Evolutionary conservation across 352 stramenopile genomes (phyloP).

Genomic region (Pythium grandisporangium): DNA sequence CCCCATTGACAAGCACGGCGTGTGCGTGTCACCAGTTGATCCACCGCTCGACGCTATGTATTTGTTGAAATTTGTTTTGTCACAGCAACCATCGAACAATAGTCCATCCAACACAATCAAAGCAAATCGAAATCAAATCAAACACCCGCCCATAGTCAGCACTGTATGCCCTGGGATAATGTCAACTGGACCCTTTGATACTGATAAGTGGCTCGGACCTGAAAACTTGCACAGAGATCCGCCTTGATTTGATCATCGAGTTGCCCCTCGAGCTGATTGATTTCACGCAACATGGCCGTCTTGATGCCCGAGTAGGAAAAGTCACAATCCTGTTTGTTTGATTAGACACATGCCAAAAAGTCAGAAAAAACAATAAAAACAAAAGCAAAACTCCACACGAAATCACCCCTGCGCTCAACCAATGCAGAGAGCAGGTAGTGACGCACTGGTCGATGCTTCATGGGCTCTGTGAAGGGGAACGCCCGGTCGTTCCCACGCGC

Average conservation of each 20-base stretch:
- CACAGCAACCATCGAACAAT: not conserved
- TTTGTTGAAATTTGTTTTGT: no score
- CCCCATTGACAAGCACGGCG: constrained; percentile 82
- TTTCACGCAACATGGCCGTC: constrained; percentile 88
- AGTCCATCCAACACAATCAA: constrained; percentile 1
- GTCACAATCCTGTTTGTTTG: constrained; percentile 94
- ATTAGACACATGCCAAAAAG: not conserved
- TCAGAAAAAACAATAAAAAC: not conserved
- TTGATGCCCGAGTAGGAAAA: constrained; percentile 99
- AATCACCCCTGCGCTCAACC: no score
- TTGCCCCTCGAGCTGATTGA: constrained; percentile 32
- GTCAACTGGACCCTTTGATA: no score
- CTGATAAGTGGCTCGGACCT: no score
- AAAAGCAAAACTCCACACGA: no score
- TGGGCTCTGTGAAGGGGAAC: constrained; percentile 89
- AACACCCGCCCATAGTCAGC: no score
- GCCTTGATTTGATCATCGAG: constrained; percentile 23
- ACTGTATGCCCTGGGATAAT: no score
- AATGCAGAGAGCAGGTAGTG: no score
- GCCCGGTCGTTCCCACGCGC: constrained; percentile 83
- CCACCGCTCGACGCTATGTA: constrained; percentile 60
- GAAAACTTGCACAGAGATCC: constrained; percentile 94
- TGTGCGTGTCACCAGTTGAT: constrained; percentile 87
- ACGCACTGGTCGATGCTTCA: constrained; percentile 66
- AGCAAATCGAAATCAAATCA: no score